Evolutionary conservation across 2,329 filamentous ascomycete genomes (phyloP), one percentile per base, ranked within the genome.

Genomic region (Exutisphaerella laricina): DNA sequence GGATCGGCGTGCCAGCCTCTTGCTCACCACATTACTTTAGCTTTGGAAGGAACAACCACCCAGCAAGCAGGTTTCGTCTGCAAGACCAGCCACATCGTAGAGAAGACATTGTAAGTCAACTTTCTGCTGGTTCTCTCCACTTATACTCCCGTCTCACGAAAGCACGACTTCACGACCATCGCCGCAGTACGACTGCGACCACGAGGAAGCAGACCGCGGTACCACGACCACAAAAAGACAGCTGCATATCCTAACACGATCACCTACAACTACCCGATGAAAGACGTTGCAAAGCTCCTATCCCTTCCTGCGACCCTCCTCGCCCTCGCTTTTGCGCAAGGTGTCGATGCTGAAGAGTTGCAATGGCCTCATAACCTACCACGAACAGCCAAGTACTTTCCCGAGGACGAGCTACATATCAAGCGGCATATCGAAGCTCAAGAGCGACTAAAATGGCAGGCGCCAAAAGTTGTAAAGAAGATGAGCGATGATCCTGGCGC

Each of bases 401-500:
- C 71, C 2, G 67, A 73, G 50, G 67, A 74, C 33, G 69, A 72
- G 42, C 51, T 57, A 3, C 61, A 65, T 40, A 59, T 67, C 6
- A 69, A 68, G 45, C 60, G 69, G 22, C 63, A 65, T n/a, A 43
- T 68, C 9, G 60, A 66, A 40, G 61, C 66, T 29, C 63, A 62
- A 49, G 63, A 66, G 51, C 63, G 56, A 49, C 57, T 72, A 40
- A 61, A 52, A 51, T 53, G 51, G 54, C 62, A 66, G 57, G 63
- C 54, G 29, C 83, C 83, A 0, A 74, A 77, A 1, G 84, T 78
- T 1, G 72, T 89, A 41, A 78, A 77, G 59, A 88, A 88, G 60
- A 85, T 89, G 77, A 72, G 78, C 34, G 71, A 72, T 4, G 80
- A 88, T 58, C 75, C 79, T 37, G 77, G 77, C 46, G 82, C 86